Evolutionary conservation across 1,284 basidiomycete species (phyloP).

Genomic region (Microbotryum silenes-acaulis): DNA sequence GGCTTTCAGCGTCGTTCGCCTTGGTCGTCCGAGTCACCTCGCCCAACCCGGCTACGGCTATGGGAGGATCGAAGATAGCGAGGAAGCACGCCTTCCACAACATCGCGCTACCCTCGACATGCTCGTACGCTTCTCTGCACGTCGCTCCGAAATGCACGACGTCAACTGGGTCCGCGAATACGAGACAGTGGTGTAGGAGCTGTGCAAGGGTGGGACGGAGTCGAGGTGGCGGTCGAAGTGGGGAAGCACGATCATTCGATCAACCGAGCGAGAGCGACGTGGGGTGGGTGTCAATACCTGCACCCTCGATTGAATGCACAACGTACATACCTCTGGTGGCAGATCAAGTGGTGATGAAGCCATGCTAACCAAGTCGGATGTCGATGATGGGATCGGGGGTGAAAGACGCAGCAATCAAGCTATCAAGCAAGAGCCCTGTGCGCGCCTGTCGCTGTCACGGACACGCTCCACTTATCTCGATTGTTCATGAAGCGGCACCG

Average conservation of each 20-base stretch:
- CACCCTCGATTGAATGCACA: too few relatives aligned
- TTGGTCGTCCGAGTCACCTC: not conserved
- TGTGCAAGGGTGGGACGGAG: not conserved
- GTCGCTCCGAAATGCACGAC: conserved; percentile 4
- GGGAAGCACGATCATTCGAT: too few relatives aligned
- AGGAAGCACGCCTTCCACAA: conserved; percentile 12
- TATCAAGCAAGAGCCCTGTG: too few relatives aligned
- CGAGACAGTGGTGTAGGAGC: conserved; percentile 13
- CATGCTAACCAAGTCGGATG: too few relatives aligned
- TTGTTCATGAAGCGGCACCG: too few relatives aligned
- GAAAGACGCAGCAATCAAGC: too few relatives aligned
- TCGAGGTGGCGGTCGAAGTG: not conserved
- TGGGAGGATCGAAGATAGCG: not conserved
- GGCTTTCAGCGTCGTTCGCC: not conserved
- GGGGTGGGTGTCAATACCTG: too few relatives aligned
- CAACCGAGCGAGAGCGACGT: too few relatives aligned
- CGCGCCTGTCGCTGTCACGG: too few relatives aligned
- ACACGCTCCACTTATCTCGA: too few relatives aligned
- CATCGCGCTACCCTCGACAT: not conserved
- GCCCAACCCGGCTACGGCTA: too few relatives aligned
- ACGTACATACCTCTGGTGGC: conserved; percentile 11
- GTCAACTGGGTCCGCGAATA: conserved; percentile 1
- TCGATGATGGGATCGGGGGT: too few relatives aligned
- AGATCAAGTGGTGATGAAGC: not conserved
- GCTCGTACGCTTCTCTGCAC: not conserved